These are phyloP conservation scores for Leptographium flavum DNA, from an alignment of 2,329 filamentous ascomycete species.

Conservation along the genomic window DNA sequence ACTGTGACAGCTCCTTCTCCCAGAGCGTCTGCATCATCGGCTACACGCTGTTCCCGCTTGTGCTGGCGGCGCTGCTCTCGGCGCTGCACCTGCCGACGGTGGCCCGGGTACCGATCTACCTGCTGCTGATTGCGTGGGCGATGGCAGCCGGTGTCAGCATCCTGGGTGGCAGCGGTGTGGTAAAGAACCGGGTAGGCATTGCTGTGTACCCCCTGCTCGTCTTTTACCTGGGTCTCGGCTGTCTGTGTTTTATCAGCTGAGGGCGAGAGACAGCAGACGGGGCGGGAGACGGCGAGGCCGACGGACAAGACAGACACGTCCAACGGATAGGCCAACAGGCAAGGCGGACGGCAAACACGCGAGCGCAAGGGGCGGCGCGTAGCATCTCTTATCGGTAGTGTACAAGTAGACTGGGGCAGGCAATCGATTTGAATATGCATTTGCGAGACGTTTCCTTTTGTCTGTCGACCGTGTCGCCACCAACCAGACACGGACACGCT, in stretches of 20 bases:
- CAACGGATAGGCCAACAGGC: too few species aligned
- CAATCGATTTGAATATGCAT: too few species aligned
- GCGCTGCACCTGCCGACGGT: constrained; percentile 69
- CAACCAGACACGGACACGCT: too few species aligned
- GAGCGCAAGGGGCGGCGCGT: too few species aligned
- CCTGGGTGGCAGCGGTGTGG: constrained; percentile 83
- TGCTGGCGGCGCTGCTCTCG: constrained; percentile 81
- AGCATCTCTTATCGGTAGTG: too few species aligned
- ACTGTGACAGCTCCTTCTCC: constrained; percentile 65
- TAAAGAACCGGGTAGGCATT: constrained; percentile 85
- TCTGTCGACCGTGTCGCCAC: too few species aligned
- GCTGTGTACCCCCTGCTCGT: constrained; percentile 91
- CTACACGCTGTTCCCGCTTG: constrained; percentile 93
- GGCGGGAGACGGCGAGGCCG: background rate
- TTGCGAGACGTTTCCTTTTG: too few species aligned
- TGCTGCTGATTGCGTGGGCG: constrained; percentile 81
- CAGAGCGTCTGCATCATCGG: constrained; percentile 97
- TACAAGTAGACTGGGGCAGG: too few species aligned
- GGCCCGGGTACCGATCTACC: constrained; percentile 77
- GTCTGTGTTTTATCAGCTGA: constrained; percentile 93
- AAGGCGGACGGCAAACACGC: too few species aligned
- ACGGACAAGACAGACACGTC: background rate
- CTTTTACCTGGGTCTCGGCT: constrained; percentile 87
- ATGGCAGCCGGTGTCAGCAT: constrained; percentile 93
- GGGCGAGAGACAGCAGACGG: background rate